Evolutionary conservation across 2,329 filamentous ascomycete genomes (phyloP), one percentile per base, ranked within the genome.

Genomic region (Conoideocrella luteorostrata): DNA sequence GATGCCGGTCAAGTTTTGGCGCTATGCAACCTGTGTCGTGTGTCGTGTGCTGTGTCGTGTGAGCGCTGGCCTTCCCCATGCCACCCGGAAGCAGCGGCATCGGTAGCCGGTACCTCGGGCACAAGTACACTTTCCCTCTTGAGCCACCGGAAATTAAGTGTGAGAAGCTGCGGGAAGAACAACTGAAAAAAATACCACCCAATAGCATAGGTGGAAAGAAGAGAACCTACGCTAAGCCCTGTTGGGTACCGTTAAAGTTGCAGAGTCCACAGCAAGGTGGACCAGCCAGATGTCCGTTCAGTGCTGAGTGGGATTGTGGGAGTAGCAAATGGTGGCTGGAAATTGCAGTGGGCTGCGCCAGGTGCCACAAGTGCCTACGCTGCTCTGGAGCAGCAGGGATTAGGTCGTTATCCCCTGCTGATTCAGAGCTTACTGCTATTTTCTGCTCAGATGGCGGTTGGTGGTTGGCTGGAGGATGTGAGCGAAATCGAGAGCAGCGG

Each of bases 281-380:
- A n/a, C 30, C 34, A 37, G 18, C 23, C 10, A 18, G 18, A 35
- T 36, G 34, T 36, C 34, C 34, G 34, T 20, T 33, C n/a, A n/a
- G n/a, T n/a, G n/a, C n/a, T n/a, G n/a, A n/a, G n/a, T n/a, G n/a
- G n/a, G n/a, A n/a, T n/a, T n/a, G n/a, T n/a, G n/a, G n/a, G 24
- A 30, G 13, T 39, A 29, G 29, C 17, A 22, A 7, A 39, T 41
- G 20, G 44, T 39, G 39, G 30, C 40, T 46, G 44, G 44, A 46
- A 40, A 46, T 46, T 46, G 40, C 44, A 46, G 44, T 46, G 39
- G 44, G 34, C 40, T 29, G 28, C 22, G 28, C 22, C 28, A 28
- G 35, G 29, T 43, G 44, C 28, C 39, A 39, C 39, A 34, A 35
- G 43, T 22, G 23, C 32, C 12, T 13, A 38, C 18, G 34, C 26